Percentiles rank a stretch among this genome's conserved stretches.
Conservation (phyloP, 129 eudicot genomes). For the Tagetes erecta region DNA sequence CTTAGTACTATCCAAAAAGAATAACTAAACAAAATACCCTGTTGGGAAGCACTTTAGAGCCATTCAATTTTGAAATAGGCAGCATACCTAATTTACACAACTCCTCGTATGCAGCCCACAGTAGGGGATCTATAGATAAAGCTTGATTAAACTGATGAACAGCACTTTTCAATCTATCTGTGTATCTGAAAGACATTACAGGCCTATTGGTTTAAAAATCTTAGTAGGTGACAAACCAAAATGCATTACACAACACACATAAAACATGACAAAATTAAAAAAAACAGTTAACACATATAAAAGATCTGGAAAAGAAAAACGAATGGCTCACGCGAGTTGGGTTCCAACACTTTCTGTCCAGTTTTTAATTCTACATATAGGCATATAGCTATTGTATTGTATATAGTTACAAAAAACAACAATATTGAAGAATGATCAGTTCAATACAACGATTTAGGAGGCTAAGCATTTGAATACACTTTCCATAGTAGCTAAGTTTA, state of each 20-base stretch:
- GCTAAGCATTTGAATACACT: neutral
- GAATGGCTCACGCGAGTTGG: neutral
- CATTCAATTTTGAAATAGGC: neutral
- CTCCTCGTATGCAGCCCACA: conserved; percentile 98
- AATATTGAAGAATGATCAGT: neutral
- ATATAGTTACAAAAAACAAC: neutral
- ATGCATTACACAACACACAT: conserved; percentile 2
- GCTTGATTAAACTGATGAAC: conserved; percentile 89
- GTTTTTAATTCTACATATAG: neutral
- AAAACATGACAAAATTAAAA: conserved; percentile 9
- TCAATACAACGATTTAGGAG: neutral
- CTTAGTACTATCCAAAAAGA: neutral
- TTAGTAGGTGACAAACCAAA: conserved; percentile 10
- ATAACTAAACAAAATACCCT: neutral
- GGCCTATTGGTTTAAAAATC: conserved; percentile 21
- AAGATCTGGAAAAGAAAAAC: neutral
- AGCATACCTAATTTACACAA: conserved; percentile 80
- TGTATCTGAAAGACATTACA: conserved; percentile 65
- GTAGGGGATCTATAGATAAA: conserved; percentile 80
- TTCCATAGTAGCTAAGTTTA: neutral
- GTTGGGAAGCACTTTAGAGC: conserved; percentile 13
- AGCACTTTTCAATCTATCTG: conserved; percentile 81
- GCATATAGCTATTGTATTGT: neutral
- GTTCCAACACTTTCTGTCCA: neutral
- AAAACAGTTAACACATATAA: conserved; percentile 11